phyloP scores from a whole-genome alignment of 1,139 yeast species.

The Blastobotrys serpentis region DNA sequence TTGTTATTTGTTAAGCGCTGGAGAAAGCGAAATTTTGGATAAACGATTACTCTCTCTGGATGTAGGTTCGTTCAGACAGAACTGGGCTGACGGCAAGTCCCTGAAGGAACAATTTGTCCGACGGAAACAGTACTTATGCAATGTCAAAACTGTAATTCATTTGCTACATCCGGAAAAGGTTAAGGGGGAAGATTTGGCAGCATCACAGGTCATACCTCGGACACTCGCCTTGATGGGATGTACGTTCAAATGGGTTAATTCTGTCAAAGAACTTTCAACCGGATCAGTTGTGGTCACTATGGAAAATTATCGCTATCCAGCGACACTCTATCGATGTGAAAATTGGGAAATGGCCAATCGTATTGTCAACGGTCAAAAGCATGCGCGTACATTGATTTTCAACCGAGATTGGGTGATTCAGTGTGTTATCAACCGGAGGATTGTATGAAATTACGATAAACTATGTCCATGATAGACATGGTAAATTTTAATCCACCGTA shows the following conservation, averaged over 20 bases:
- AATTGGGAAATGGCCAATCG: slow-evolving; percentile 5
- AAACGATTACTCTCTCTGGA: slow-evolving; percentile 2
- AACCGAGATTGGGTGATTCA: slow-evolving; percentile 8
- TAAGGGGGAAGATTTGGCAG: slow-evolving; percentile 5
- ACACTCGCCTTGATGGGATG: slow-evolving; percentile 4
- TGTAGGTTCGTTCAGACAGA: slow-evolving; percentile 1
- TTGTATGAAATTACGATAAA: too few relatives aligned
- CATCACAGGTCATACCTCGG: slow-evolving; percentile 4
- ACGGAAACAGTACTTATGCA: not conserved
- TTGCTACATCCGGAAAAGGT: not conserved
- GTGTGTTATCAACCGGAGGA: slow-evolving; percentile 2
- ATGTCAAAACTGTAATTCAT: slow-evolving; percentile 3
- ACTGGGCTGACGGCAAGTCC: not conserved
- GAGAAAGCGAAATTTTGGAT: slow-evolving; percentile 45
- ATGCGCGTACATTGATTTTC: not conserved
- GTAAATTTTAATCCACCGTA: too few relatives aligned
- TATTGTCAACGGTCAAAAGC: slow-evolving; percentile 3
- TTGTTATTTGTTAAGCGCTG: slow-evolving; percentile 69
- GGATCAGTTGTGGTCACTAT: slow-evolving; percentile 6
- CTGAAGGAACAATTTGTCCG: not conserved
- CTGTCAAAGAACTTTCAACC: not conserved
- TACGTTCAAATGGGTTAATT: slow-evolving; percentile 5
- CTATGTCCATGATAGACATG: too few relatives aligned
- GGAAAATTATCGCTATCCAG: slow-evolving; percentile 4
- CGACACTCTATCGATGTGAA: slow-evolving; percentile 3